Percentiles rank a stretch among this genome's conserved stretches.
Conservation (phyloP, 2,329 filamentous ascomycete species). For the Knoxdaviesia capensis region DNA sequence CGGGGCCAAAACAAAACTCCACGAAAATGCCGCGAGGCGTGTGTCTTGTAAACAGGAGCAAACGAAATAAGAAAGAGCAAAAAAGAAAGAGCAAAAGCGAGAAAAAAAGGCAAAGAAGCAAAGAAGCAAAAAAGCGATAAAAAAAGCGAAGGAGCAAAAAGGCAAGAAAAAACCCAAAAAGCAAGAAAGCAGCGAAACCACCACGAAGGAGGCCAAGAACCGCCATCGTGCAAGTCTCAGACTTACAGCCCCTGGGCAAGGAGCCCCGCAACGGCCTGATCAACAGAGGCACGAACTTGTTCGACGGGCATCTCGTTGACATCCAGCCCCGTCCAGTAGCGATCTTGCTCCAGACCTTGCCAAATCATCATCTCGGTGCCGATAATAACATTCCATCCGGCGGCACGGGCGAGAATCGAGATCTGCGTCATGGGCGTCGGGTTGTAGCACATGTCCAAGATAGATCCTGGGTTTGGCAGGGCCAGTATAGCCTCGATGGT, state of each 20-base stretch:
- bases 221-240: slow-evolving; percentile 2
- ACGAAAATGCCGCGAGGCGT: not conserved
- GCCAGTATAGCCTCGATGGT: slow-evolving; percentile 28
- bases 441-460: slow-evolving; percentile 74
- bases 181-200: not conserved
- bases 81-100: not conserved
- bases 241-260: not conserved
- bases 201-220: not conserved
- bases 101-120: not conserved
- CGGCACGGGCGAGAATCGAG: slow-evolving; percentile 34
- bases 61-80: not conserved
- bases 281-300: slow-evolving; percentile 17
- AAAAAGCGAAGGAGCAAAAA: not conserved
- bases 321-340: slow-evolving; percentile 42
- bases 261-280: not conserved
- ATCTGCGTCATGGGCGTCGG: slow-evolving; percentile 49
- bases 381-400: slow-evolving; percentile 54
- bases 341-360: slow-evolving; percentile 52
- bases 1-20: slow-evolving; percentile 2
- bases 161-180: not conserved
- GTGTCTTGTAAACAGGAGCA: not conserved
- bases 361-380: slow-evolving; percentile 63
- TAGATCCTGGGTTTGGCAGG: slow-evolving; percentile 38
- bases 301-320: slow-evolving; percentile 38
- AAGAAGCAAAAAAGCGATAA: not conserved